Conservation (phyloP, 2,329 filamentous ascomycete genomes). For the Penicillium sp. region DNA sequence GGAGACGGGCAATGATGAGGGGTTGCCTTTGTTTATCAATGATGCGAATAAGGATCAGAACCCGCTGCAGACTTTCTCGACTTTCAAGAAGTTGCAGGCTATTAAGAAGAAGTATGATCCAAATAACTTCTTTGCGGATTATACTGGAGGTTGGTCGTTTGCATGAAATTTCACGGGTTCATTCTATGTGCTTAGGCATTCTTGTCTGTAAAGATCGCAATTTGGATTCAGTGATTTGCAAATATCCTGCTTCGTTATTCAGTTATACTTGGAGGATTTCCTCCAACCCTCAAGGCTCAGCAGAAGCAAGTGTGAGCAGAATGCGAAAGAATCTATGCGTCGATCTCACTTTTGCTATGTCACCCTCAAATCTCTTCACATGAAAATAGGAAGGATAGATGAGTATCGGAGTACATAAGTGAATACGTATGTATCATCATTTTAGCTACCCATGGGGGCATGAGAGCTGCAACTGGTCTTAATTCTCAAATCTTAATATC, state of each 20-base stretch:
- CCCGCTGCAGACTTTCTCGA: constrained; percentile 29
- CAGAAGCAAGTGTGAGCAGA: no score
- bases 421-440: no score
- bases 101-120: constrained; percentile 46
- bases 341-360: no score
- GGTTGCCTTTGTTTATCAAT: constrained; percentile 31
- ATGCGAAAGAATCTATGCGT: no score
- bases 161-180: background rate
- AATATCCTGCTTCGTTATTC: background rate
- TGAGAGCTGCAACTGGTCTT: no score
- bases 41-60: constrained; percentile 35
- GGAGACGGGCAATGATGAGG: constrained; percentile 26
- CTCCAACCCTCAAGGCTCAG: background rate
- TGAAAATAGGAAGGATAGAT: no score
- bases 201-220: background rate
- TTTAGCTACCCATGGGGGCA: no score
- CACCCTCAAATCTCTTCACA: no score
- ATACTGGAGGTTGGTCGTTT: constrained; percentile 33
- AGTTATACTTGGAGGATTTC: background rate
- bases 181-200: background rate
- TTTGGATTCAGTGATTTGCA: background rate
- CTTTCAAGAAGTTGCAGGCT: constrained; percentile 32
- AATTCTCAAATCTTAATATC: no score
- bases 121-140: constrained; percentile 27
- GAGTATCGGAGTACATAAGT: no score